Conservation (phyloP, 805 yeast genomes). For the Wickerhamomyces bovis region DNA sequence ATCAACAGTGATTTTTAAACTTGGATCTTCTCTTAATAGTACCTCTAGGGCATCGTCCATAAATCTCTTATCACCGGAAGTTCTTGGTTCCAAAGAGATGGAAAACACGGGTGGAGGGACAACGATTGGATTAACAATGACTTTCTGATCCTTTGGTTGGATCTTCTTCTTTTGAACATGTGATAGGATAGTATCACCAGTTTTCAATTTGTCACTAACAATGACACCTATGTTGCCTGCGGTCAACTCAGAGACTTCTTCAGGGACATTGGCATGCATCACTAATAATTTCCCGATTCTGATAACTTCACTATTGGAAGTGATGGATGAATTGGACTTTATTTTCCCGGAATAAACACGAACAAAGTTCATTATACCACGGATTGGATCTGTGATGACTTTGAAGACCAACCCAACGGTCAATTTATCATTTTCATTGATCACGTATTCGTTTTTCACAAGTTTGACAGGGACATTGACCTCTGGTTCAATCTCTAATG, state of each 20-base stretch:
- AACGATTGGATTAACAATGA: slow-evolving; percentile 65
- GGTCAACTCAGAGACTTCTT: slow-evolving; percentile 54
- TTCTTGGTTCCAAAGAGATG: slow-evolving; percentile 73
- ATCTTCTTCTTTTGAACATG: slow-evolving; percentile 49
- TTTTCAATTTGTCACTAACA: slow-evolving; percentile 53
- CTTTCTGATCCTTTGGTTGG: slow-evolving; percentile 35
- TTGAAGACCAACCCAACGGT: slow-evolving; percentile 86
- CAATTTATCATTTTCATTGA: slow-evolving; percentile 52
- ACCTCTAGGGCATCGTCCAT: slow-evolving; percentile 64
- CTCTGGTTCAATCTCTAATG: slow-evolving; percentile 60
- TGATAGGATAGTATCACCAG: slow-evolving; percentile 86
- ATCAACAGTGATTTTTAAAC: slow-evolving; percentile 62
- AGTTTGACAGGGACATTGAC: slow-evolving; percentile 38
- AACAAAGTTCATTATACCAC: slow-evolving; percentile 80
- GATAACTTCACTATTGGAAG: slow-evolving; percentile 62
- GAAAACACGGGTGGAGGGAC: slow-evolving; percentile 94
- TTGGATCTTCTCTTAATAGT: slow-evolving; percentile 85
- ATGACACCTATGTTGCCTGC: slow-evolving; percentile 88
- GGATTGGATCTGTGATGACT: slow-evolving; percentile 76
- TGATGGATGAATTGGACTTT: slow-evolving; percentile 53
- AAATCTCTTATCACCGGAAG: slow-evolving; percentile 72
- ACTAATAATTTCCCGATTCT: slow-evolving; percentile 62
- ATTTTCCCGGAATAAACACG: slow-evolving; percentile 84
- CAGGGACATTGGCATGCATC: slow-evolving; percentile 86
- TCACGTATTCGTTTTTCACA: slow-evolving; percentile 39